Conservation (phyloP, 2,329 filamentous ascomycete species). For the Ceratocystis eucalypticola region DNA sequence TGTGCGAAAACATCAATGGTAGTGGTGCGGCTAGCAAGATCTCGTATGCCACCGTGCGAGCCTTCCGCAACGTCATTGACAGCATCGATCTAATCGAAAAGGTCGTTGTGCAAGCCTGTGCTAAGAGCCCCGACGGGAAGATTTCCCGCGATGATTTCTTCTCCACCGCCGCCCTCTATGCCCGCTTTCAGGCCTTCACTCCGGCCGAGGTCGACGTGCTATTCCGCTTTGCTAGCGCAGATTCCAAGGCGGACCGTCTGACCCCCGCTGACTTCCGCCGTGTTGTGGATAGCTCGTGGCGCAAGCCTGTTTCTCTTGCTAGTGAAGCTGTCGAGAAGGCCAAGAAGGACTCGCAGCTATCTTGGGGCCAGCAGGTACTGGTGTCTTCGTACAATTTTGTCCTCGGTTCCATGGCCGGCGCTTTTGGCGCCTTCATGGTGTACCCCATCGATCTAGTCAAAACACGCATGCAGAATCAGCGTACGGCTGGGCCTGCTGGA, state of each 20-base stretch:
- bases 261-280: conserved; percentile 78
- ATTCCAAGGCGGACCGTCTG: conserved; percentile 61
- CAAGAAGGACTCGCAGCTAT: conserved; percentile 29
- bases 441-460: conserved; percentile 98
- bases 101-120: conserved; percentile 75
- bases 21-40: conserved; percentile 74
- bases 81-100: conserved; percentile 97
- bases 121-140: conserved; percentile 74
- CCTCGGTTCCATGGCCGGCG: conserved; percentile 79
- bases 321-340: conserved; percentile 13
- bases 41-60: conserved; percentile 91
- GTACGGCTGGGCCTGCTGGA: conserved; percentile 58
- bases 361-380: conserved; percentile 26
- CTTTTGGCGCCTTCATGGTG: conserved; percentile 98
- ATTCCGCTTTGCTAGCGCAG: conserved; percentile 92
- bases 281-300: conserved; percentile 88
- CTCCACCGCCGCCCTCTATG: conserved; percentile 80
- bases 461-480: conserved; percentile 96
- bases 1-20: conserved; percentile 55
- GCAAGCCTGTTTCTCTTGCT: conserved; percentile 39
- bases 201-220: conserved; percentile 98
- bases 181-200: conserved; percentile 89
- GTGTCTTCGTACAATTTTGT: conserved; percentile 83
- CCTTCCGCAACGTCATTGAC: conserved; percentile 94
- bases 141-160: conserved; percentile 91